Evolutionary conservation across 2,329 filamentous ascomycete species (phyloP).

Genomic region (Pleurostoma richardsiae): DNA sequence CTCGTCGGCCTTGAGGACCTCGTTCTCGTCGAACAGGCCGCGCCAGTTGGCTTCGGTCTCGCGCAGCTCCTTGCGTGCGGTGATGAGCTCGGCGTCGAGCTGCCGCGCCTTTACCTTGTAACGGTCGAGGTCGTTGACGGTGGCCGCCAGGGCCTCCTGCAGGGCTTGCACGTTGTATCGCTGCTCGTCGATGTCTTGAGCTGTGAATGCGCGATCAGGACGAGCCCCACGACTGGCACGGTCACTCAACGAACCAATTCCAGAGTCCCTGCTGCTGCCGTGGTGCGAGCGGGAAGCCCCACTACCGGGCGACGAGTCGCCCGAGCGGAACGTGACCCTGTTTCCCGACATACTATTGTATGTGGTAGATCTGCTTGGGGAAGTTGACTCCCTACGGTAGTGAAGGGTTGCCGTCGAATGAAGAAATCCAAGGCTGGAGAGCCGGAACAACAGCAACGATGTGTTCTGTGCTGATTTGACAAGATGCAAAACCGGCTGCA

Average conservation of each 20-base stretch:
- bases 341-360: conserved; percentile 8
- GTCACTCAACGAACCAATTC: conserved; percentile 24
- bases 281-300: conserved; percentile 16
- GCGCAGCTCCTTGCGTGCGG: conserved; percentile 4
- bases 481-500: conserved; percentile 16
- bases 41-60: conserved; percentile 9
- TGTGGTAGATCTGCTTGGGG: too few species aligned
- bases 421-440: conserved; percentile 3
- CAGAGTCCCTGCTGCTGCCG: conserved; percentile 22
- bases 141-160: conserved; percentile 16
- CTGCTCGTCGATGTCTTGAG: conserved; percentile 14
- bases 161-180: conserved; percentile 18
- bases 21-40: conserved; percentile 14
- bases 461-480: conserved; percentile 27
- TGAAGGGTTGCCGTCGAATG: conserved; percentile 5
- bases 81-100: conserved; percentile 12
- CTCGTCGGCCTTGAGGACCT: conserved; percentile 19
- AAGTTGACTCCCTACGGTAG: not conserved
- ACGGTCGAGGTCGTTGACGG: conserved; percentile 14
- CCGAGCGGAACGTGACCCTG: conserved; percentile 21
- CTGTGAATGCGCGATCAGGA: conserved; percentile 17
- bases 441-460: conserved; percentile 17
- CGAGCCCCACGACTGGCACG: conserved; percentile 18
- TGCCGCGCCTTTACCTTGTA: conserved; percentile 16
- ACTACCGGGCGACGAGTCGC: conserved; percentile 18